Conservation (phyloP, 495 filamentous ascomycete species). For the Letharia lupina region DNA sequence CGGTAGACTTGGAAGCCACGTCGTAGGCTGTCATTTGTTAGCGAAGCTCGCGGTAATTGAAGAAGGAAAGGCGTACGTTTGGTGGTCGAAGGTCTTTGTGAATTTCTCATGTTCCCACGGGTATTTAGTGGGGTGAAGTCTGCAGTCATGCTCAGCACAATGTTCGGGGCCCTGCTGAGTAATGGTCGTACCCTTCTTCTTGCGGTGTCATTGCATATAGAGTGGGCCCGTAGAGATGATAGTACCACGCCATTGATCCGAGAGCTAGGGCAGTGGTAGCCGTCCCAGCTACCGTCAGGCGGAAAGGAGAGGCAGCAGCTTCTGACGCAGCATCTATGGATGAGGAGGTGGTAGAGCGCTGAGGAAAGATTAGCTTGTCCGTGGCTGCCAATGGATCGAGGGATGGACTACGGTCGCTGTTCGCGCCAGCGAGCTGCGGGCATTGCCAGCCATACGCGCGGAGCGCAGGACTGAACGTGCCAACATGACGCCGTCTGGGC, state of each 20-base stretch:
- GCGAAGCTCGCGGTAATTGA: background rate
- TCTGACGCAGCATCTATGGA: conserved; percentile 42
- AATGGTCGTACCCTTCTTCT: conserved; percentile 82
- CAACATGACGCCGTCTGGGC: conserved; percentile 56
- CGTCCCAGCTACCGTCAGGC: conserved; percentile 69
- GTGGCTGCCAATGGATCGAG: conserved; percentile 29
- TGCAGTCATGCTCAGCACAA: conserved; percentile 30
- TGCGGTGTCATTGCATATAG: conserved; percentile 75
- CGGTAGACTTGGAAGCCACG: conserved; percentile 99
- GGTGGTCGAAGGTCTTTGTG: conserved; percentile 93
- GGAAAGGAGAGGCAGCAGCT: conserved; percentile 43
- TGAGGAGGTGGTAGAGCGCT: conserved; percentile 27
- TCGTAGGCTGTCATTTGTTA: conserved; percentile 60
- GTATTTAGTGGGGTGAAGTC: conserved; percentile 83
- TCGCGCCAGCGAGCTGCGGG: conserved; percentile 43
- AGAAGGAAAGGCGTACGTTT: conserved; percentile 59
- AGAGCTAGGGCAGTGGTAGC: conserved; percentile 76
- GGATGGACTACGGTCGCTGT: conserved; percentile 40
- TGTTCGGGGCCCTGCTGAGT: accelerated
- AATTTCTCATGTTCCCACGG: conserved; percentile 91
- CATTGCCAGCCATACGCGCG: conserved; percentile 67
- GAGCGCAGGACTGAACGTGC: conserved; percentile 75
- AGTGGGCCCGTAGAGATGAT: conserved; percentile 83
- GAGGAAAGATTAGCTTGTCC: conserved; percentile 18
- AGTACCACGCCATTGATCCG: conserved; percentile 90